A percentile compares a stretch with the other conserved stretches of the same genome.
phyloP scores from a whole-genome alignment of 495 filamentous ascomycete genomes.

The Penicillium paradoxum region DNA sequence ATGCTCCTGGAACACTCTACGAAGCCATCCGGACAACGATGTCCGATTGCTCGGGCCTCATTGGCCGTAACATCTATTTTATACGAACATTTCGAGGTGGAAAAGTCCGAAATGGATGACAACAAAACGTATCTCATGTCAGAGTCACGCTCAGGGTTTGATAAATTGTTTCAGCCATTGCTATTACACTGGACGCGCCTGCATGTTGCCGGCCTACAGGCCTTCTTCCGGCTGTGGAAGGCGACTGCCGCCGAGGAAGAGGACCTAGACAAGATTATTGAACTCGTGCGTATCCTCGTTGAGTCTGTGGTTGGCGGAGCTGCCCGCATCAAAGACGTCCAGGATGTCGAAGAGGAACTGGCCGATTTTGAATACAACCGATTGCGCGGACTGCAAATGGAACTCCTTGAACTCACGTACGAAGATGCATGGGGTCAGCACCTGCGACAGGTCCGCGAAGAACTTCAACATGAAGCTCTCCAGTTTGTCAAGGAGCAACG shows the following conservation, averaged over 20 bases:
- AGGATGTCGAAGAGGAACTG: constrained; percentile 85
- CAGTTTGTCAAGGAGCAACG: constrained; percentile 97
- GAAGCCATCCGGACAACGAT: constrained; percentile 64
- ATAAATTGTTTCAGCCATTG: constrained; percentile 81
- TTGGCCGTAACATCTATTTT: constrained; percentile 82
- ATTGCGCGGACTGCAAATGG: constrained; percentile 89
- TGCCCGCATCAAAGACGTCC: constrained; percentile 74
- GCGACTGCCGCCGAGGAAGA: constrained; percentile 73
- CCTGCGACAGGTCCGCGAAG: constrained; percentile 83
- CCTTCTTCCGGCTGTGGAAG: constrained; percentile 92
- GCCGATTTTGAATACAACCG: constrained; percentile 72
- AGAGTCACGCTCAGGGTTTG: constrained; percentile 73
- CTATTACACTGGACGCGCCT: constrained; percentile 93
- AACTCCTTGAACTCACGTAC: constrained; percentile 82
- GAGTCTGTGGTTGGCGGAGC: constrained; percentile 88
- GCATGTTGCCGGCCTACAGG: constrained; percentile 83
- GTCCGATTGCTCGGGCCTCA: constrained; percentile 83
- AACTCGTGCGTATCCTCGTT: constrained; percentile 84
- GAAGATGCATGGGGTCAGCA: constrained; percentile 94
- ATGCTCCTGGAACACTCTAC: constrained; percentile 84
- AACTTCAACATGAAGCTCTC: constrained; percentile 84
- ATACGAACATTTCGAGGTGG: constrained; percentile 93
- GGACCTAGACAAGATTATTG: constrained; percentile 89
- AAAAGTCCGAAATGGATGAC: constrained; percentile 80
- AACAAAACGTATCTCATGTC: constrained; percentile 68